Percentiles rank a stretch among this genome's conserved stretches.
These are phyloP conservation scores for Paramarasmius palmivorus DNA, from an alignment of 1,284 basidiomycete species.

Conservation along the genomic window DNA sequence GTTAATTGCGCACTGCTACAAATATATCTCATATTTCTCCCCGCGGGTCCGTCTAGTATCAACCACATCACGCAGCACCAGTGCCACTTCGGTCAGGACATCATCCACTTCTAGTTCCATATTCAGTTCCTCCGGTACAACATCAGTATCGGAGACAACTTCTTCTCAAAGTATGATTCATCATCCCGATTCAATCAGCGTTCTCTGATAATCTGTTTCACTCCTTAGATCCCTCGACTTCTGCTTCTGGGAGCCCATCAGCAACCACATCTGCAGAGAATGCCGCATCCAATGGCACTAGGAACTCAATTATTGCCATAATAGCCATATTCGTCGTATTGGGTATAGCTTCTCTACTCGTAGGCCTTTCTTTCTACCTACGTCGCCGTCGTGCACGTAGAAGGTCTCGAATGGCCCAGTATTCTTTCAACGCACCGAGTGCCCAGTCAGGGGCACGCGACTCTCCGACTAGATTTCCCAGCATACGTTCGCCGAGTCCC, in stretches of 20 bases:
- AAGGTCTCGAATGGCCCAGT: background rate
- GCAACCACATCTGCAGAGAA: constrained; percentile 1
- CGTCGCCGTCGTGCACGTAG: constrained; percentile 12
- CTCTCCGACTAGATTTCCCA: background rate
- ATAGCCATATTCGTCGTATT: constrained; percentile 16
- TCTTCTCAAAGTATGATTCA: background rate
- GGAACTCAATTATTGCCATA: constrained; percentile 16
- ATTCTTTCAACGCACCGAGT: background rate
- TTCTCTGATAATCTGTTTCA: background rate
- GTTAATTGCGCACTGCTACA: too few species aligned
- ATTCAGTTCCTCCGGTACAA: background rate
- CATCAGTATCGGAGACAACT: background rate
- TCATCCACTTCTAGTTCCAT: background rate
- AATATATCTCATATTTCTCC: too few species aligned
- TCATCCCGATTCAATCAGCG: background rate
- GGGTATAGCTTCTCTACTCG: constrained; percentile 14
- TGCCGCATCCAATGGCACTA: background rate
- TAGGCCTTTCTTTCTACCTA: constrained; percentile 18
- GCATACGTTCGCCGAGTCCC: background rate
- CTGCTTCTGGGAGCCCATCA: background rate
- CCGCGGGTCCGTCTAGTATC: background rate
- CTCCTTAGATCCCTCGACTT: background rate
- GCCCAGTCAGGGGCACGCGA: background rate
- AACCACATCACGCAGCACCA: background rate
- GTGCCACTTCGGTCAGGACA: background rate